Conservation (phyloP, 2,329 filamentous ascomycete genomes). For the Penicillium sp. region DNA sequence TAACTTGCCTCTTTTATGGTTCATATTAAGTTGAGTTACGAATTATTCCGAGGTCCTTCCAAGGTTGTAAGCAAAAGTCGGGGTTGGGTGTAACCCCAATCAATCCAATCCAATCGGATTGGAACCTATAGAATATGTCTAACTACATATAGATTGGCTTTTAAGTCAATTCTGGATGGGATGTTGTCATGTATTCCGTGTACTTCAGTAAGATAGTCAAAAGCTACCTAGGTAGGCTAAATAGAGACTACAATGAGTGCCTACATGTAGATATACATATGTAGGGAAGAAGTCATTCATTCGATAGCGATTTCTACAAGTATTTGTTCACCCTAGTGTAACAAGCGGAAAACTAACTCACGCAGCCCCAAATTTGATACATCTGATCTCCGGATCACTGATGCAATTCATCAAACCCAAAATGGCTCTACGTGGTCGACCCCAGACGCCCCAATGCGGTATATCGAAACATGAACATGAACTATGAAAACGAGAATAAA, state of each 20-base stretch:
- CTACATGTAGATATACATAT: background rate
- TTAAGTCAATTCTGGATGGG: background rate
- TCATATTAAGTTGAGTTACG: background rate
- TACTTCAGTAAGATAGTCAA: background rate
- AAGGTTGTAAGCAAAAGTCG: background rate
- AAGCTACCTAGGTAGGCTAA: too few species aligned
- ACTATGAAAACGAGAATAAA: conserved; percentile 20
- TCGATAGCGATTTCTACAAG: conserved; percentile 17
- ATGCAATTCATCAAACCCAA: conserved; percentile 26
- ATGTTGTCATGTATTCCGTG: background rate
- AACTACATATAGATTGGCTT: background rate
- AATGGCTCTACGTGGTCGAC: conserved; percentile 29
- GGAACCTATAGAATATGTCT: background rate
- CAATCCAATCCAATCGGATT: background rate
- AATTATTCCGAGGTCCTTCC: background rate
- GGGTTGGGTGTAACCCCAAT: background rate
- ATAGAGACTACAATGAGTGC: background rate
- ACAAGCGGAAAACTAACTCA: conserved; percentile 1
- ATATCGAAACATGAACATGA: conserved; percentile 29
- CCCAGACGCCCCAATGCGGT: conserved; percentile 39
- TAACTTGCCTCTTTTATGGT: background rate
- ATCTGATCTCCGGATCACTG: conserved; percentile 23
- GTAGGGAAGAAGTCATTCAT: background rate
- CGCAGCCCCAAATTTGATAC: conserved; percentile 6
- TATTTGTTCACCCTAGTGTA: conserved; percentile 21